These are phyloP conservation scores for Phanerochaete carnosa DNA, from an alignment of 768 basidiomycete genomes.

Conservation along the genomic window DNA sequence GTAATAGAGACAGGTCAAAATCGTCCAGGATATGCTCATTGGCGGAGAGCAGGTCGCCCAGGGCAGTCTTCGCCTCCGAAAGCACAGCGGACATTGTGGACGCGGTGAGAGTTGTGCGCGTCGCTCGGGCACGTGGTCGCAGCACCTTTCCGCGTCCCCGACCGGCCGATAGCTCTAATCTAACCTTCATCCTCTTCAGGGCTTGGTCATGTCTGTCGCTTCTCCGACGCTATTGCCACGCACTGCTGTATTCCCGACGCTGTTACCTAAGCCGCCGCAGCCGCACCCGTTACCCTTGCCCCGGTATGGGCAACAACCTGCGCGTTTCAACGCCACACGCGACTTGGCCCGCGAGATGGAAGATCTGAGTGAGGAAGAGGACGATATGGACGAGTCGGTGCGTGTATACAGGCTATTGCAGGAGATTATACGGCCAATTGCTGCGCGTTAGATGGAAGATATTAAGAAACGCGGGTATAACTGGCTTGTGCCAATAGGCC, in stretches of 20 bases:
- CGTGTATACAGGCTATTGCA: constrained; percentile 20
- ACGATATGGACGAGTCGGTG: constrained; percentile 74
- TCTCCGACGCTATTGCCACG: constrained; percentile 75
- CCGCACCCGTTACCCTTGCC: constrained; percentile 62
- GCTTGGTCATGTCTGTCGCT: constrained; percentile 42
- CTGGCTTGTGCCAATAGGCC: constrained; percentile 73
- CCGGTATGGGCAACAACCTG: constrained; percentile 43
- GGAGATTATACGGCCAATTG: background rate
- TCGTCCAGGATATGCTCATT: background rate
- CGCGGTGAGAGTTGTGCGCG: background rate
- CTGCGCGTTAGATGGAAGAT: constrained; percentile 42
- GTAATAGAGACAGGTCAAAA: background rate
- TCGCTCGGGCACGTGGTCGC: background rate
- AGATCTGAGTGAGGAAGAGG: constrained; percentile 82
- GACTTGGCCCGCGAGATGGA: constrained; percentile 77
- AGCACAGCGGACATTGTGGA: background rate
- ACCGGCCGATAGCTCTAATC: background rate
- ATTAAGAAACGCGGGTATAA: constrained; percentile 65
- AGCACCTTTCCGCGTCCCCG: background rate
- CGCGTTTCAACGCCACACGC: constrained; percentile 57
- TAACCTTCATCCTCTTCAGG: background rate
- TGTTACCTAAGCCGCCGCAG: constrained; percentile 64
- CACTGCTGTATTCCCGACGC: constrained; percentile 56
- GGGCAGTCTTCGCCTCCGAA: background rate
- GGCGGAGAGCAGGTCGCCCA: background rate